These are phyloP conservation scores for Bacterosira constricta DNA, from an alignment of 108 stramenopile genomes.

Conservation along the genomic window DNA sequence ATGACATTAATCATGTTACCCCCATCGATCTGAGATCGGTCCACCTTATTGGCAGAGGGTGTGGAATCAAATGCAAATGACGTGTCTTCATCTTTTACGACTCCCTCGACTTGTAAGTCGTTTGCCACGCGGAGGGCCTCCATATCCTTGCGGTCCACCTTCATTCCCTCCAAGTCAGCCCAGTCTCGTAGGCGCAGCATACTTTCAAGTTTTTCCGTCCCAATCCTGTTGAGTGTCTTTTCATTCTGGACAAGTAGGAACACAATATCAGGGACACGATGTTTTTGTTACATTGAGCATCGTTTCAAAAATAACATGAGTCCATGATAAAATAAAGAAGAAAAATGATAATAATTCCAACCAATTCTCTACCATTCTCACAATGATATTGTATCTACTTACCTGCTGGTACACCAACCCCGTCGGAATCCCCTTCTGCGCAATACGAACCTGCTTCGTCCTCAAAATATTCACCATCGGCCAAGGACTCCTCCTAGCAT, in stretches of 20 bases:
- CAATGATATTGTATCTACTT: neutral
- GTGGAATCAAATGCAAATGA: constrained; percentile 64
- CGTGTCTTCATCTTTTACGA: constrained; percentile 63
- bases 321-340: no score
- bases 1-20: constrained; percentile 84
- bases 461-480: constrained; percentile 98
- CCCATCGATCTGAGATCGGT: constrained; percentile 74
- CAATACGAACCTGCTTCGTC: constrained; percentile 91
- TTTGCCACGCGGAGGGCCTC: constrained; percentile 85
- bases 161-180: constrained; percentile 73
- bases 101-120: constrained; percentile 76
- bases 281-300: no score
- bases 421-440: constrained; percentile 95
- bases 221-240: constrained; percentile 82
- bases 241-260: constrained; percentile 94
- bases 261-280: no score
- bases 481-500: constrained; percentile 92
- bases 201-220: constrained; percentile 76
- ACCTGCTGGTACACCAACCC: constrained; percentile 90
- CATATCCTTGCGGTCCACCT: constrained; percentile 85
- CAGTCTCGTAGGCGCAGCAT: constrained; percentile 93
- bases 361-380: no score
- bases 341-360: no score
- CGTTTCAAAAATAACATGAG: no score
- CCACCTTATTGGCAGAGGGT: constrained; percentile 82